These are phyloP conservation scores for Penicillium coffeae DNA, from an alignment of 495 filamentous ascomycete genomes.

Conservation along the genomic window DNA sequence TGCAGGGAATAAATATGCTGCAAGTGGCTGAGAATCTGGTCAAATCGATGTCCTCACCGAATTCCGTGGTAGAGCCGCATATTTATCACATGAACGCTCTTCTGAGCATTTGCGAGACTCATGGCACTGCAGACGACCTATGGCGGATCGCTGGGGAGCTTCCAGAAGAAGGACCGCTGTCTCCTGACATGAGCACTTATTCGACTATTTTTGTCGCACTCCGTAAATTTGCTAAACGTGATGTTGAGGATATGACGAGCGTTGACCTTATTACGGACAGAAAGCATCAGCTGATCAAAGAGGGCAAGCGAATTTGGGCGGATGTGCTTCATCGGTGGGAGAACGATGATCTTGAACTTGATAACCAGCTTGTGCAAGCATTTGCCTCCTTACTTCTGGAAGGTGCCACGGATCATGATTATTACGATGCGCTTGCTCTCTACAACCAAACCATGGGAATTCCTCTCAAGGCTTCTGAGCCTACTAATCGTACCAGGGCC, in stretches of 20 bases:
- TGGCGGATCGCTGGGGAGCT: conserved; percentile 66
- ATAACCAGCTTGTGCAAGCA: conserved; percentile 66
- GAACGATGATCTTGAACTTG: conserved; percentile 61
- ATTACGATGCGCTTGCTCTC: conserved; percentile 65
- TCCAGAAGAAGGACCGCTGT: conserved; percentile 53
- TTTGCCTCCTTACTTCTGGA: conserved; percentile 72
- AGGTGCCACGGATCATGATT: conserved; percentile 54
- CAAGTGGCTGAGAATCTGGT: conserved; percentile 60
- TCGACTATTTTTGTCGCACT: conserved; percentile 77
- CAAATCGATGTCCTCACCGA: conserved; percentile 58
- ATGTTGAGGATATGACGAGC: conserved; percentile 24
- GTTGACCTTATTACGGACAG: conserved; percentile 34
- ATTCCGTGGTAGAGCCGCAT: conserved; percentile 56
- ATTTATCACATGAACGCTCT: conserved; percentile 84
- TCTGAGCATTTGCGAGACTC: conserved; percentile 69
- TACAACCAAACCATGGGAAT: conserved; percentile 75
- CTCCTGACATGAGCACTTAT: conserved; percentile 69
- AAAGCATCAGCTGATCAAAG: conserved; percentile 37
- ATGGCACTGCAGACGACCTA: conserved; percentile 67
- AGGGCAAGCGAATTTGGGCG: conserved; percentile 73
- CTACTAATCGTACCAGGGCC: not conserved
- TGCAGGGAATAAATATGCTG: conserved; percentile 29
- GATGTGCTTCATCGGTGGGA: conserved; percentile 72
- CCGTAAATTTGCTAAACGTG: conserved; percentile 28
- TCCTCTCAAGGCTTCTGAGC: conserved; percentile 36